Evolutionary conservation across 352 stramenopile genomes (phyloP), one percentile per base, ranked within the genome.

Genomic region (Pythium brachiatum): DNA sequence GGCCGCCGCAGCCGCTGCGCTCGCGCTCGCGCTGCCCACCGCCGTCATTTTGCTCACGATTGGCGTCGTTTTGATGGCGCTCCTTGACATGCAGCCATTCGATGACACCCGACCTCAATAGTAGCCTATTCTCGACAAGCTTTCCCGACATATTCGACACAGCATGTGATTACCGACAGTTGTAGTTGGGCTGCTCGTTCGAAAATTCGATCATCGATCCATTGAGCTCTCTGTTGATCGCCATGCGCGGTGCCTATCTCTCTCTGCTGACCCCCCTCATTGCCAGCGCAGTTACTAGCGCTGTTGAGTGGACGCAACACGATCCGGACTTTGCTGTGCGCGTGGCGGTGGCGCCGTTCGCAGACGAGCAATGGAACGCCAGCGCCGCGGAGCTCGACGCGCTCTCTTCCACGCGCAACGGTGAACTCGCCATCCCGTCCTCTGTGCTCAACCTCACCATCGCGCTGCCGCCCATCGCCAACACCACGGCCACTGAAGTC

Each of bases 401-500:
- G 43, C 15, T 21, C 9, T 9, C 32, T 0, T n/a, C 41, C 18
- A 7, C 3, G 9, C 21, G 31, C 60, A 16, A 3, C 18, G 46
- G 44, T 13, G 41, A 62, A 43, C 60, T 81, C 23, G 61, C 54
- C 52, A 59, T 81, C 3, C 63, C 68, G 25, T 78, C 70, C 25
- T 60, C 68, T 15, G 61, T 81, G 43, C 36, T 81, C n/a, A 69
- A 72, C 51, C 23, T 81, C 12, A 69, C 59, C 7, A 57, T 81
- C 1, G 36, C 31, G 6, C 46, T 78, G 1, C 70, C 73, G 3
- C 26, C 48, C 25, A 6, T 15, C 34, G 54, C 65, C 11, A 57
- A 63, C 39, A 50, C 55, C 46, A 54, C 71, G 16, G 58, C 68
- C 38, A 70, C 65, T 23, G 25, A 60, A 12, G 70, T 76, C 21